Base-by-base conservation (phyloP, 345 rosid species). In the Adansonia digitata region DNA sequence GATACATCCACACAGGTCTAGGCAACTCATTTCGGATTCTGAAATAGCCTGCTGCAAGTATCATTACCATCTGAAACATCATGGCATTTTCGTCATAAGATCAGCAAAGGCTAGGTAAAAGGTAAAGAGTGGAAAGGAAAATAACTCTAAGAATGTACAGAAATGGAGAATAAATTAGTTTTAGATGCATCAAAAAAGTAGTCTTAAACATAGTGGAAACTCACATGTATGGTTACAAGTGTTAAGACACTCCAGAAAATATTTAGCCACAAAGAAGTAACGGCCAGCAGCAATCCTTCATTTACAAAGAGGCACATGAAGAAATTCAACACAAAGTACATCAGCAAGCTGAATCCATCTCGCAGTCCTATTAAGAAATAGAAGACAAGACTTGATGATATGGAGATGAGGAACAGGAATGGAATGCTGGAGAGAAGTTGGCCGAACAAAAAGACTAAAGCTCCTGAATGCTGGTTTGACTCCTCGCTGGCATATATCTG, bases 271-370 rank as follows among this genome's bases (percentile, higher is more conserved):
- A 91, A 78, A 67, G 94, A 85, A 78, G 85, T 83, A 39, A 93
- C 74, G 37, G 81, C 80, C 74, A 96, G 90, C 85, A 90, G 86
- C 40, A 96, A 75, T 60, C 99, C 99, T 83, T 96, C 99, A 74
- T 93, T 96, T 62, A 89, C 97, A 39, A 96, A 52, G 67, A 96
- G 90, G 85, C 97, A 93, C 82, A 84, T 81, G 81, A 96, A 96
- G 89, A 96, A 87, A 82, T 96, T 96, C 78, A 96, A 91, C 74
- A 96, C 98, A 73, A 93, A 93, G 89, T 96, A 96, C 99, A 96
- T 93, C 81, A 96, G 86, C 86, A 93, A 84, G 86, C 98, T 90
- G 85, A 96, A 96, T 51, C 88, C 94, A 42, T 93, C 94, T 81
- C 82, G 86, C 66, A 96, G 82, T 42, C 99, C 98, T 5, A 86